Percentiles rank a stretch among this genome's conserved stretches.
phyloP scores from a whole-genome alignment of 129 eudicot genomes.

The Flaveria linearis region DNA sequence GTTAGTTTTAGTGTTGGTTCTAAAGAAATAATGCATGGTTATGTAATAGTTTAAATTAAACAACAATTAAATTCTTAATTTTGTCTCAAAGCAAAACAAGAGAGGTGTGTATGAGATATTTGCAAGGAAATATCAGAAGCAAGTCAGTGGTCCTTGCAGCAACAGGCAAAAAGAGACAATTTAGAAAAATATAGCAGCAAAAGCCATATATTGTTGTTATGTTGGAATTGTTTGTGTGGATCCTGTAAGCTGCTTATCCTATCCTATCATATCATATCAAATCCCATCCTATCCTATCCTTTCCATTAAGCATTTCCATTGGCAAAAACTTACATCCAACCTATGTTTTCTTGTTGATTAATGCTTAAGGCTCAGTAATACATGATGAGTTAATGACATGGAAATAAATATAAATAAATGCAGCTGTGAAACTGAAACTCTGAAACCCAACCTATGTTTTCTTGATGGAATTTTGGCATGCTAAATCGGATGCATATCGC shows the following conservation, averaged over 20 bases:
- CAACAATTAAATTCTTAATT: not conserved
- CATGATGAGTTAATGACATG: too few relatives aligned
- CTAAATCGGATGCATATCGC: too few relatives aligned
- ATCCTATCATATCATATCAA: not conserved
- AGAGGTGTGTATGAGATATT: conserved; percentile 18
- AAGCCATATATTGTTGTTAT: conserved; percentile 28
- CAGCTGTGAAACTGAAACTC: too few relatives aligned
- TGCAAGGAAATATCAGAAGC: conserved; percentile 27
- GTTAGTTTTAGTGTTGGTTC: too few relatives aligned
- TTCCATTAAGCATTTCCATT: not conserved
- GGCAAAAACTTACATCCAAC: not conserved
- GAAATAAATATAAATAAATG: too few relatives aligned
- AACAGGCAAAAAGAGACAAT: conserved; percentile 26
- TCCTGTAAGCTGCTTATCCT: conserved; percentile 30
- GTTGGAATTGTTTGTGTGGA: conserved; percentile 37
- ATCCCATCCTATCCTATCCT: not conserved
- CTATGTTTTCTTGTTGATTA: too few relatives aligned
- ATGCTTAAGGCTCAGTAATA: too few relatives aligned
- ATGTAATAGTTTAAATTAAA: too few relatives aligned
- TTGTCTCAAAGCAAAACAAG: not conserved
- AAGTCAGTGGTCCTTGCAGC: conserved; percentile 23
- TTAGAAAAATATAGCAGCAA: conserved; percentile 12
- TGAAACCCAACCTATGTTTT: too few relatives aligned
- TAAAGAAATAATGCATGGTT: too few relatives aligned
- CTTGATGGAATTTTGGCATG: too few relatives aligned